A percentile compares a stretch with the other conserved stretches of the same genome.
phyloP scores from a whole-genome alignment of 2,329 filamentous ascomycete species.

The Xylariaceae sp. region DNA sequence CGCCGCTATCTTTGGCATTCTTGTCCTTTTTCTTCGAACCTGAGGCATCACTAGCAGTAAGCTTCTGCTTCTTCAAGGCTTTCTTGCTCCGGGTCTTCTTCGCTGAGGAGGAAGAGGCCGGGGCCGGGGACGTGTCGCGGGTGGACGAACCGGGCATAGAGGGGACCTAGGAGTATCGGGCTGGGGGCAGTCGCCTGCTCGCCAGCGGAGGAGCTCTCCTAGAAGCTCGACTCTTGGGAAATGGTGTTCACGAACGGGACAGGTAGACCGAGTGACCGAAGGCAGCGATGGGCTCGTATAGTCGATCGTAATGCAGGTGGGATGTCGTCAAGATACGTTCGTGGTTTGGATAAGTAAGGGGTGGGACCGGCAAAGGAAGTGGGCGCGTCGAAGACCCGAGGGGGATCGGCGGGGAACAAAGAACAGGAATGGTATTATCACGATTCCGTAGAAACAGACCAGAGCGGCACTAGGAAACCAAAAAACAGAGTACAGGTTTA shows the following conservation, averaged over 20 bases:
- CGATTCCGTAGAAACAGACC: neutral
- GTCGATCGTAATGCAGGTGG: no score
- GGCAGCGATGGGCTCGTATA: no score
- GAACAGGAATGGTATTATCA: neutral
- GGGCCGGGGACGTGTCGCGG: conserved; percentile 25
- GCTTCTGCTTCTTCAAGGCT: conserved; percentile 21
- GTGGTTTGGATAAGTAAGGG: no score
- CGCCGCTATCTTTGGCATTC: conserved; percentile 31
- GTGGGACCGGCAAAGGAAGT: no score
- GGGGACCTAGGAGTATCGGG: conserved; percentile 21
- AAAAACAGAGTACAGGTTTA: neutral
- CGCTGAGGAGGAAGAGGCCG: conserved; percentile 23
- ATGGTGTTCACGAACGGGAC: conserved; percentile 5
- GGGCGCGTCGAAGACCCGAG: no score
- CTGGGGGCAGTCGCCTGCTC: conserved; percentile 31
- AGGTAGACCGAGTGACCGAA: neutral
- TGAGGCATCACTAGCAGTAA: conserved; percentile 26
- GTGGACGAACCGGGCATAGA: conserved; percentile 33
- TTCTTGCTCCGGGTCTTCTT: conserved; percentile 22
- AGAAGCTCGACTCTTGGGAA: conserved; percentile 18
- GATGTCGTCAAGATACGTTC: no score
- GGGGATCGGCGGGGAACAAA: no score
- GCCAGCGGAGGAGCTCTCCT: conserved; percentile 28
- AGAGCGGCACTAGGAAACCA: neutral
- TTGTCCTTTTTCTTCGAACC: conserved; percentile 33